Conservation (phyloP, 1,284 basidiomycete species). For the Gastroboletus turbinatus region DNA sequence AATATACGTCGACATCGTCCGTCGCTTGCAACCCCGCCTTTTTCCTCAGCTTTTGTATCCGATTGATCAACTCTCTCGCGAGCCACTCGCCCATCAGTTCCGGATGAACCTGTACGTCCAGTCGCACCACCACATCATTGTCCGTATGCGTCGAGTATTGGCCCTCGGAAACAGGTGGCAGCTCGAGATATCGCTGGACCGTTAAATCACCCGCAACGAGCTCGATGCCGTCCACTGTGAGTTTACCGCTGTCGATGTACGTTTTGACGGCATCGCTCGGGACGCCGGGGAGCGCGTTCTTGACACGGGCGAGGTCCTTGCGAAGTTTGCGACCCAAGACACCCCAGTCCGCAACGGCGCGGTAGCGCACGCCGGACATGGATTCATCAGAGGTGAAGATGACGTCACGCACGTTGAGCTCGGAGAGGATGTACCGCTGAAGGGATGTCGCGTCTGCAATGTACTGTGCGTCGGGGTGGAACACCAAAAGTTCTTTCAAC, state of each 20-base stretch:
- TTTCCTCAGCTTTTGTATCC: slow-evolving; percentile 95
- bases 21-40: slow-evolving; percentile 93
- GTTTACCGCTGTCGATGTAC: slow-evolving; percentile 76
- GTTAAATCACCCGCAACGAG: slow-evolving; percentile 88
- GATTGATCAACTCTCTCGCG: slow-evolving; percentile 88
- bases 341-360: slow-evolving; percentile 94
- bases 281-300: slow-evolving; percentile 82
- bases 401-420: slow-evolving; percentile 93
- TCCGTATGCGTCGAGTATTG: slow-evolving; percentile 88
- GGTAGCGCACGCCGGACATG: slow-evolving; percentile 87
- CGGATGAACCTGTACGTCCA: slow-evolving; percentile 86
- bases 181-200: slow-evolving; percentile 89
- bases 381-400: slow-evolving; percentile 88
- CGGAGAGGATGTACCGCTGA: slow-evolving; percentile 88
- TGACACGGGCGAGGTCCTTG: slow-evolving; percentile 90
- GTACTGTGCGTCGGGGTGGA: slow-evolving; percentile 88
- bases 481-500: slow-evolving; percentile 90
- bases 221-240: slow-evolving; percentile 88
- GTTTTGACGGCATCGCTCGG: slow-evolving; percentile 83
- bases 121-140: slow-evolving; percentile 90
- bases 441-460: slow-evolving; percentile 86
- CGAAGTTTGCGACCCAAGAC: slow-evolving; percentile 92
- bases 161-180: slow-evolving; percentile 56
- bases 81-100: slow-evolving; percentile 89
- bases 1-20: slow-evolving; percentile 92